Evolutionary conservation across 805 yeast genomes (phyloP).

Genomic region (Ogataea minuta): DNA sequence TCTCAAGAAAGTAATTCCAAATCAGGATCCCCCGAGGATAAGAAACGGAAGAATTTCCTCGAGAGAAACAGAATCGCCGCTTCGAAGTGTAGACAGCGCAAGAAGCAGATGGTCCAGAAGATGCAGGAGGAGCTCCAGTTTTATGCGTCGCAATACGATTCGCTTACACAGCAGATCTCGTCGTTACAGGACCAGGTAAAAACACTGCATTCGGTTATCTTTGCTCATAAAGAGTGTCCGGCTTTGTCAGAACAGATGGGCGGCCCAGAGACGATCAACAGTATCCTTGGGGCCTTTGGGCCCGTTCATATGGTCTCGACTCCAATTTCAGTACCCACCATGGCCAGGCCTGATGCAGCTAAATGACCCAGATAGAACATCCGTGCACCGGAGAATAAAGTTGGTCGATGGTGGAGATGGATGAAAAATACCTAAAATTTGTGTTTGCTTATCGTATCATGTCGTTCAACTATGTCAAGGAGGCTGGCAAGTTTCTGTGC

Average conservation of each 20-base stretch:
- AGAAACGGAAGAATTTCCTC: slow-evolving; percentile 74
- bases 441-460: slow-evolving; percentile 26
- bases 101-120: slow-evolving; percentile 80
- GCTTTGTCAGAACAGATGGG: slow-evolving; percentile 43
- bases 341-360: slow-evolving; percentile 1
- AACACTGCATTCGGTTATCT: slow-evolving; percentile 45
- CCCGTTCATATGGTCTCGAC: slow-evolving; percentile 21
- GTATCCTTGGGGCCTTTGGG: slow-evolving; percentile 36
- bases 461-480: slow-evolving; percentile 52
- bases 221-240: slow-evolving; percentile 51
- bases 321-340: slow-evolving; percentile 2
- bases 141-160: slow-evolving; percentile 68
- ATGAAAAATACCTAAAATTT: neutral
- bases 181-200: slow-evolving; percentile 58
- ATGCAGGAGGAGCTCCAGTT: slow-evolving; percentile 77
- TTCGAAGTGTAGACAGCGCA: slow-evolving; percentile 92
- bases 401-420: slow-evolving; percentile 3
- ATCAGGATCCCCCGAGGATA: slow-evolving; percentile 51
- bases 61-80: slow-evolving; percentile 96
- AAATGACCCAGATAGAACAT: slow-evolving; percentile 1
- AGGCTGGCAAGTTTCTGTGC: slow-evolving; percentile 80
- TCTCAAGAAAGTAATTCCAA: slow-evolving; percentile 7
- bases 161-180: slow-evolving; percentile 56
- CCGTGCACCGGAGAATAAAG: slow-evolving; percentile 4
- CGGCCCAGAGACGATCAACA: slow-evolving; percentile 44